phyloP scores from a whole-genome alignment of 345 rosid species.

The Populus ilicifolia region DNA sequence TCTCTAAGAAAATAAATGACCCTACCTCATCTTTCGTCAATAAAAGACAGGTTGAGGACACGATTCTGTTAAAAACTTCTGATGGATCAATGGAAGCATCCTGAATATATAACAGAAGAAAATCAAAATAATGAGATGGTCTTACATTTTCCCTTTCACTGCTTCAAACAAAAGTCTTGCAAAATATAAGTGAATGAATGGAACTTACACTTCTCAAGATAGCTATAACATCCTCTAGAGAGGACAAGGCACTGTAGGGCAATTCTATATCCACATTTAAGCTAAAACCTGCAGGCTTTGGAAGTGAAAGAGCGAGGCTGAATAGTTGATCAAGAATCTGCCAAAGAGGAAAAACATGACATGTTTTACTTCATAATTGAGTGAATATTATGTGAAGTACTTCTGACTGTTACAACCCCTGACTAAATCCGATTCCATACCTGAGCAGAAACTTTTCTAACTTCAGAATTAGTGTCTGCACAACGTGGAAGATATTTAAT shows the following conservation, averaged over 20 bases:
- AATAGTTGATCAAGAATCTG: slow-evolving; percentile 94
- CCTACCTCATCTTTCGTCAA: slow-evolving; percentile 77
- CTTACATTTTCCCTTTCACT: neutral
- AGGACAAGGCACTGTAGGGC: slow-evolving; percentile 72
- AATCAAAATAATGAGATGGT: neutral
- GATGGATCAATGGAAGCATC: slow-evolving; percentile 99
- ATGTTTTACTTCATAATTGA: slow-evolving; percentile 7
- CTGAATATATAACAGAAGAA: slow-evolving; percentile 35
- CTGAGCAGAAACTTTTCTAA: slow-evolving; percentile 90
- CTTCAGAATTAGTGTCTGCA: slow-evolving; percentile 88
- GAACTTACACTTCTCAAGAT: slow-evolving; percentile 78
- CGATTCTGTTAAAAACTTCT: slow-evolving; percentile 91
- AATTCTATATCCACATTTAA: slow-evolving; percentile 53
- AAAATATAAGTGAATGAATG: slow-evolving; percentile 6
- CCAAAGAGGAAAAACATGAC: slow-evolving; percentile 12
- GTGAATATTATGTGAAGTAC: slow-evolving; percentile 7
- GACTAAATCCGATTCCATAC: slow-evolving; percentile 34
- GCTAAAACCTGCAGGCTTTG: slow-evolving; percentile 57
- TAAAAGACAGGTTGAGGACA: slow-evolving; percentile 68
- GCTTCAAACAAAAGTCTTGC: slow-evolving; percentile 8
- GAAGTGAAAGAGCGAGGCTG: slow-evolving; percentile 89
- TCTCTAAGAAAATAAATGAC: slow-evolving; percentile 12
- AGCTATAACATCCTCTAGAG: slow-evolving; percentile 96
- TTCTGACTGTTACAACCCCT: neutral
- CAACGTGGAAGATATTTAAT: slow-evolving; percentile 93